Base-by-base conservation (phyloP, 1,139 yeast species). In the Candida sojae region DNA sequence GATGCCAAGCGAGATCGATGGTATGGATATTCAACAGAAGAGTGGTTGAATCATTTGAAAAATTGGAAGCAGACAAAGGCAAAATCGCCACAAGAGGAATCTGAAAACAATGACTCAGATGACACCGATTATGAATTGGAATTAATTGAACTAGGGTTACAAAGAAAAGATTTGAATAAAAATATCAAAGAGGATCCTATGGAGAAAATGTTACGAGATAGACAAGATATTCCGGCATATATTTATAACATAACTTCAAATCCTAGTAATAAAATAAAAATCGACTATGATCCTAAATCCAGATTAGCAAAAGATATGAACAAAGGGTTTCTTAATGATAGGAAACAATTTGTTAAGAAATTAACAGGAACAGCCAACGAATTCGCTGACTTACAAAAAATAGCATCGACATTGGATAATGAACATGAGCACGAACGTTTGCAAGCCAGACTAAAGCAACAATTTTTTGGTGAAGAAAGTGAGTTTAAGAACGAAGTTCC, bases 1-100 rank as follows among this genome's bases (percentile, higher is more conserved):
- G 96, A 87, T 55, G 77, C 83, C 13, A 86, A 86, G 54, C 68
- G 95, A 48, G 96, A 88, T 62, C 70, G 88, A 45, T 88, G 93
- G 90, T 85, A 81, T 59, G 95, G 95, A 0, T 85, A 80, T 59
- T 85, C 84, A 49, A 71, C 77, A 1, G 70, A 71, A 5, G 87
- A 86, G 46, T 87, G 87, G 72, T 74, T 73, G 42, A 63, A 67
- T n/a, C 77, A 79, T 23, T 62, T 83, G 6, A 66, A 67, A 38
- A 67, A 70, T 45, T 77, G 82, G 79, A 74, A 78, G 42, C 57
- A 59, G 23, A 64, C 68, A 35, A 71, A 59, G 23, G 64, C 68
- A 35, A 71, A 78, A 43, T 61, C 53, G 30, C n/a, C 39, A 5
- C 51, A 42, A 56, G 36, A 39, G 29, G 49, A 50, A 5, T 6